Conservation (phyloP, 78 protist genomes). For the slime mould (Dictyostelium discoideum) region DNA sequence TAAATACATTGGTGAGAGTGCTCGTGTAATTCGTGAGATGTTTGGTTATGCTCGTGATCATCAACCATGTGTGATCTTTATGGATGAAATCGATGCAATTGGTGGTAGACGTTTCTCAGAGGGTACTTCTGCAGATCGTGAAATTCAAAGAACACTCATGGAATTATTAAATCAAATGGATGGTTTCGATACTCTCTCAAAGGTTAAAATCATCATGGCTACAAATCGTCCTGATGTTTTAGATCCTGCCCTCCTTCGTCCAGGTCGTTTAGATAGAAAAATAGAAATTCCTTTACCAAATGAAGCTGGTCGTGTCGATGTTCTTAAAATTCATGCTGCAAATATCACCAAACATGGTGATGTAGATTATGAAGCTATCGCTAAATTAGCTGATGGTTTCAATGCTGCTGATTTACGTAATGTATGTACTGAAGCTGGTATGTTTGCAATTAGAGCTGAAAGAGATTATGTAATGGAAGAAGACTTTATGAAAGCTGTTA, state of each 20-base stretch:
- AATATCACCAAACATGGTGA: conserved; percentile 95
- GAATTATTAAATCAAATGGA: conserved; percentile 99
- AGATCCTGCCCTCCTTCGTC: conserved; percentile 98
- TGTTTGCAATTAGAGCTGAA: conserved; percentile 98
- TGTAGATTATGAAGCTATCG: conserved; percentile 97
- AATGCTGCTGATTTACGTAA: conserved; percentile 99
- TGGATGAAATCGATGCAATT: conserved; percentile 99
- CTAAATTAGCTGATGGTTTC: conserved; percentile 98
- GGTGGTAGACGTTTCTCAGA: conserved; percentile 98
- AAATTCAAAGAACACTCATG: conserved; percentile 99
- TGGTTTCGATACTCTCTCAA: conserved; percentile 97
- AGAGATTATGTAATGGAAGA: conserved; percentile 96
- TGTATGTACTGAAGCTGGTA: conserved; percentile 99
- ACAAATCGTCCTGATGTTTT: conserved; percentile 99
- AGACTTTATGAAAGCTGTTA: conserved; percentile 99
- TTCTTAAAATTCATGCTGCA: conserved; percentile 98
- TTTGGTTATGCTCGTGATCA: conserved; percentile 98
- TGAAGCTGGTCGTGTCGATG: conserved; percentile 94
- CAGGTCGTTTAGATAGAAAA: conserved; percentile 95
- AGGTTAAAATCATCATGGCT: conserved; percentile 99
- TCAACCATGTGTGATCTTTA: conserved; percentile 99
- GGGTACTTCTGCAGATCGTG: conserved; percentile 98
- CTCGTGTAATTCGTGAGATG: conserved; percentile 99
- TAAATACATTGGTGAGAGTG: conserved; percentile 99
- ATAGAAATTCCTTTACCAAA: conserved; percentile 99